Conservation (phyloP, 2,329 filamentous ascomycete genomes). For the Gnomoniopsis sp. region DNA sequence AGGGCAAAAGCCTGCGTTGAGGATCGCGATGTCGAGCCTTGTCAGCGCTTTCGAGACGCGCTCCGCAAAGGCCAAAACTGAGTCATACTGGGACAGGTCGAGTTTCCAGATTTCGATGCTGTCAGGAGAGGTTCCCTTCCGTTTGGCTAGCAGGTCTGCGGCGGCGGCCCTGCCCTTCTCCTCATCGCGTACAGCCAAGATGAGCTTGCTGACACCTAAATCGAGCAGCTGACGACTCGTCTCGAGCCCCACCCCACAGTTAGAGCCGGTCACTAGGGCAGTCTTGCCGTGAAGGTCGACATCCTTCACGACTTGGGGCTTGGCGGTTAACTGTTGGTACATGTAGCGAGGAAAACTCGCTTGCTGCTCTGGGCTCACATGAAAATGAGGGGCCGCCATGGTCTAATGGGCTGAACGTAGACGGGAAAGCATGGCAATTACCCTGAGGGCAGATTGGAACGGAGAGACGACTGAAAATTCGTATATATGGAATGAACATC, state of each 20-base stretch:
- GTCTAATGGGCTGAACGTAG: too few species aligned
- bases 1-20: conserved; percentile 29
- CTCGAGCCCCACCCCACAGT: conserved; percentile 3
- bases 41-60: conserved; percentile 27
- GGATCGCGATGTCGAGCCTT: conserved; percentile 35
- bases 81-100: conserved; percentile 37
- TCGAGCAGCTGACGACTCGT: conserved; percentile 15
- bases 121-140: neutral
- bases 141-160: conserved; percentile 35
- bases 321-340: neutral
- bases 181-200: conserved; percentile 43
- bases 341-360: conserved; percentile 7
- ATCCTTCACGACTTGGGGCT: neutral
- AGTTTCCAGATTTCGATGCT: conserved; percentile 35
- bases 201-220: conserved; percentile 24
- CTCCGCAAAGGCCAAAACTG: conserved; percentile 34
- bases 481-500: too few species aligned
- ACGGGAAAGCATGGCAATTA: too few species aligned
- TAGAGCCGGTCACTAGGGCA: conserved; percentile 6
- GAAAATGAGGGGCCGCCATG: conserved; percentile 16
- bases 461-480: too few species aligned
- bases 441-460: too few species aligned
- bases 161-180: conserved; percentile 29
- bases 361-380: conserved; percentile 1
- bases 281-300: conserved; percentile 1